These are phyloP conservation scores for Choanephora cucurbitarum DNA, from an alignment of 371 early-diverging fungal genomes.

Conservation along the genomic window DNA sequence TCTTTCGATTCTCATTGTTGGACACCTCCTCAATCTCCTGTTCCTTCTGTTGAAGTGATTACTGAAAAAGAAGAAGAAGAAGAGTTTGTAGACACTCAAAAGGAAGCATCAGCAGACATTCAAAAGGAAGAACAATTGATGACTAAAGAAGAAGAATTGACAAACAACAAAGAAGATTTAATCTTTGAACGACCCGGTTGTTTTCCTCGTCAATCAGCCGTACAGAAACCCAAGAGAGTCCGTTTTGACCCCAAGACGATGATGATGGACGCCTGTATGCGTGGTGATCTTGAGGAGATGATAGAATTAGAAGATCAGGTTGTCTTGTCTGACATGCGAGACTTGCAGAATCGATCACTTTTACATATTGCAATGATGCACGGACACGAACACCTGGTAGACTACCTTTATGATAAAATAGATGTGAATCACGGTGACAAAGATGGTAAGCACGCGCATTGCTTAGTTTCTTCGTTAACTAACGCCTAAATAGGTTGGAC, in stretches of 20 bases:
- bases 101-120: conserved; percentile 8
- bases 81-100: not conserved
- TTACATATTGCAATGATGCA: conserved; percentile 45
- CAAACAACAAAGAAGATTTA: conserved; percentile 6
- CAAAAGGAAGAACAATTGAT: conserved; percentile 7
- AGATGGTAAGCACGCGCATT: conserved; percentile 42
- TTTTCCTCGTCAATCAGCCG: conserved; percentile 16
- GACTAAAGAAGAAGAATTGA: no score
- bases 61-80: not conserved
- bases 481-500: conserved; percentile 42
- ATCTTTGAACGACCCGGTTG: conserved; percentile 18
- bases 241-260: conserved; percentile 40
- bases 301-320: conserved; percentile 6
- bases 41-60: conserved; percentile 4
- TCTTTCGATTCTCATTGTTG: conserved; percentile 20
- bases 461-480: not conserved
- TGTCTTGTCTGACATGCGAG: conserved; percentile 11
- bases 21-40: conserved; percentile 21
- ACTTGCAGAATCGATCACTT: conserved; percentile 21
- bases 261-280: conserved; percentile 44
- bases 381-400: conserved; percentile 35
- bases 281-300: conserved; percentile 37
- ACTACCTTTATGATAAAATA: conserved; percentile 26
- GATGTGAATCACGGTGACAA: conserved; percentile 42
- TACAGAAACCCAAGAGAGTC: conserved; percentile 32